Evolutionary conservation across 352 stramenopile species (phyloP), one percentile per base, ranked within the genome.

Genomic region (Hyaloperonospora brassicae): DNA sequence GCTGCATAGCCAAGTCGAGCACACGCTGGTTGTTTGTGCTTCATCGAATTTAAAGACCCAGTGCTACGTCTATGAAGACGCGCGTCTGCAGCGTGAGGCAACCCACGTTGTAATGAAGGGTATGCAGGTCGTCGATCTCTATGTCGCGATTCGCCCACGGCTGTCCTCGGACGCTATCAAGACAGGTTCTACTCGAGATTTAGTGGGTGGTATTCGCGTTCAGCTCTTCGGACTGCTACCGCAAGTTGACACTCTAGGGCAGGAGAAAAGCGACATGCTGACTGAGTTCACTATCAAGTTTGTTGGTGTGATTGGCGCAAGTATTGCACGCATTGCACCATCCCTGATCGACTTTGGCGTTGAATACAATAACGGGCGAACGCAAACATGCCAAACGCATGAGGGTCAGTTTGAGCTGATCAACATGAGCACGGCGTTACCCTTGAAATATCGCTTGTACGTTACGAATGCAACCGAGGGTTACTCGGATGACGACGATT

Each of bases 271-370:
- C 40, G 78, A 76, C 7, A 89, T 93, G 73, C 62, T 87, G 17
- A 68, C 85, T 5, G 85, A 95, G 49, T 95, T 95, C 55, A 95
- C 85, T 5, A 64, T 95, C 57, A 93, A 93, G 56, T 95, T 95
- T 77, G 70, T 91, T 34, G 83, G 81, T 31, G 66, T 93, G 25
- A 83, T 83, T 45, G 85, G 85, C 38, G 79, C 76, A 7, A 95
- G 85, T 73, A 66, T 93, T 40, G 74, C 77, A 9, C 72, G 75
- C 43, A 81, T 95, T 34, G 70, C 64, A 17, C 79, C 83, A 40
- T 69, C 59, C 1, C 59, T 65, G 30, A 77, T 95, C 27, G 79
- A 95, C 42, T 93, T 95, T 58, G 76, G 79, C 6, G 79, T 89
- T 30, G 84, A 95, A 54, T 64, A 69, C 21, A 86, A 80, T n/a